phyloP scores from a whole-genome alignment of 345 rosid genomes.

The Eucalyptus curtisii region DNA sequence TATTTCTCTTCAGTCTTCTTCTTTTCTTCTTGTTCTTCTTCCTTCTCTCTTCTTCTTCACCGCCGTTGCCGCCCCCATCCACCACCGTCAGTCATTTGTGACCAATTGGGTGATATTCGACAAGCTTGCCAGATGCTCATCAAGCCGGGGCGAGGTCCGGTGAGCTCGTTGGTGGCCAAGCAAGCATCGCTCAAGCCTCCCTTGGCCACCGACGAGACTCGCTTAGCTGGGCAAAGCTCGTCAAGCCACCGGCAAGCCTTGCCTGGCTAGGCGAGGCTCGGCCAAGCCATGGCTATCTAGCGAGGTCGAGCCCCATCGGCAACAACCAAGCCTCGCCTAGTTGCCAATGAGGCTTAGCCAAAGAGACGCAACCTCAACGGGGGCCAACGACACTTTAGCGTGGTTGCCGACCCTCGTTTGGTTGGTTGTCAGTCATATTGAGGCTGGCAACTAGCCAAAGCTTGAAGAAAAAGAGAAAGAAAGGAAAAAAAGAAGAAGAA shows the following conservation, averaged over 20 bases:
- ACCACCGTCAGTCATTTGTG: no score
- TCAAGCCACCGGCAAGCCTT: fast-evolving
- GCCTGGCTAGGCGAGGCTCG: fast-evolving
- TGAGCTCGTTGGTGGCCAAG: fast-evolving
- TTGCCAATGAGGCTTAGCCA: fast-evolving
- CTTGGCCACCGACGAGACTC: fast-evolving
- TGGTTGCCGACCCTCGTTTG: fast-evolving
- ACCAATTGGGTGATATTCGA: fast-evolving
- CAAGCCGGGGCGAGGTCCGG: fast-evolving
- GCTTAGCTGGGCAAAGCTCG: fast-evolving
- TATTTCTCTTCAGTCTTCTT: no score
- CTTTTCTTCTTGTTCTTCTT: no score
- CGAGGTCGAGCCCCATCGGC: fast-evolving
- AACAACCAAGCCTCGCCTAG: fast-evolving
- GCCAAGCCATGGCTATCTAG: no score
- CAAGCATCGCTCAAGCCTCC: fast-evolving
- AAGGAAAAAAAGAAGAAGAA: no score
- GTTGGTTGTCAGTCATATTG: fast-evolving
- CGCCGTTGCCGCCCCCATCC: fast-evolving
- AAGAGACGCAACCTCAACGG: fast-evolving
- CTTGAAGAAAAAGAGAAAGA: no score
- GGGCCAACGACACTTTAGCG: fast-evolving
- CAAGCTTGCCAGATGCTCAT: fast-evolving
- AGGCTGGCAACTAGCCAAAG: fast-evolving
- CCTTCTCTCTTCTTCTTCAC: no score